Evolutionary conservation across 176 grass and related monocot species (phyloP).

Genomic region (Phragmites australis): DNA sequence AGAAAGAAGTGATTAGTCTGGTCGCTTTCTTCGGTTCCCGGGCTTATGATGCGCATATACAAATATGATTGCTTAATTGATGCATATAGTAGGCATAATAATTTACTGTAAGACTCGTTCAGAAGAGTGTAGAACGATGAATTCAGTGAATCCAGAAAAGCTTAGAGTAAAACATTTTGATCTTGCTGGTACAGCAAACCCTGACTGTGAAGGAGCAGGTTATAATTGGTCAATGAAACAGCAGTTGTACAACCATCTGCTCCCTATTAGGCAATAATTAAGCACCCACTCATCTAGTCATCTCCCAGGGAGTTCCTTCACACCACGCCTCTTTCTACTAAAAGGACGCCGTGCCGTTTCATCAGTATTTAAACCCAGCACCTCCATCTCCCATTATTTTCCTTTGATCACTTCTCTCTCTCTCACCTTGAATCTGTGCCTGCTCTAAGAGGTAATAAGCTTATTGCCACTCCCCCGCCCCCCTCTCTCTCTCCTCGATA

Average conservation of each 20-base stretch:
- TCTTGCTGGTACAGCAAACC: not conserved
- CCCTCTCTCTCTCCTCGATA: too few relatives aligned
- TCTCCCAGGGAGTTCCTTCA: conserved; percentile 35
- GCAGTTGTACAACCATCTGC: not conserved
- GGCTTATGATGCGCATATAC: not conserved
- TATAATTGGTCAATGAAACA: not conserved
- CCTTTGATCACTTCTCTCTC: conserved; percentile 13
- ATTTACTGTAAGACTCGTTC: not conserved
- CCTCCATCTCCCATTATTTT: conserved; percentile 35
- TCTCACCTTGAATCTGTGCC: conserved; percentile 2
- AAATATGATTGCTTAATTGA: not conserved
- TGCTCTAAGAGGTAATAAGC: conserved; percentile 39
- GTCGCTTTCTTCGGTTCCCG: not conserved
- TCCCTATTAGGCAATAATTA: not conserved
- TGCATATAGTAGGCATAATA: not conserved
- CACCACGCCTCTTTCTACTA: conserved; percentile 56
- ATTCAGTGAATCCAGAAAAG: not conserved
- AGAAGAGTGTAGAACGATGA: not conserved
- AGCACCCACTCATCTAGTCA: not conserved
- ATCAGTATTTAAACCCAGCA: conserved; percentile 46
- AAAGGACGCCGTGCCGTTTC: conserved; percentile 39
- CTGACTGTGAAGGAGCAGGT: not conserved
- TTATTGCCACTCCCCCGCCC: not conserved
- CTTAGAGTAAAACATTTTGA: not conserved
- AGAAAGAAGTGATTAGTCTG: not conserved